Base-by-base conservation (phyloP, 1,284 basidiomycete species). In the Afroboletus lepidellus region DNA sequence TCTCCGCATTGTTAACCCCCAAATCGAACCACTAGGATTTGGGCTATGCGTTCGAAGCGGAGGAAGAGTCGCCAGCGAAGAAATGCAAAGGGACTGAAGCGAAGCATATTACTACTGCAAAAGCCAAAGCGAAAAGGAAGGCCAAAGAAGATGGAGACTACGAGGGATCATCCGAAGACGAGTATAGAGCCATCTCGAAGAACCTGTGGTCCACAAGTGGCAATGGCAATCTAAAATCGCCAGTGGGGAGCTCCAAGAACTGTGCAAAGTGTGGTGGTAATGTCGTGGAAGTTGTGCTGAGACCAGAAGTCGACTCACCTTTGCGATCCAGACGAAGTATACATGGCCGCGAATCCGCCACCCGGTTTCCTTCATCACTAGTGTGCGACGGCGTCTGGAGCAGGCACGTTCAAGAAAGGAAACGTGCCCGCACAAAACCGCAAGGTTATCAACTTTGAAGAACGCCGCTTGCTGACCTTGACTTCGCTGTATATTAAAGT, bases 181-280 rank as follows among this genome's bases (percentile, higher is more conserved):
- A 77, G 34, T 80, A 84, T 60, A 84, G 74, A 13, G 81, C 84
- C 3, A 67, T 86, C 23, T 84, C 86, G 8, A 84, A 76, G 64
- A 56, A 30, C 20, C 6, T 67, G 38, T 55, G 66, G 62, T 70
- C 74, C 9, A 68, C 77, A 65, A 76, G 76, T 69, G 71, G 73
- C 24, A 74, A 67, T 30, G 66, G 72, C 11, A 62, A 68, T 2
- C 66, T 74, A 0, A 85, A 87, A 54, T 90, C 89, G 3, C 75
- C 84, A 1, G 78, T 88, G 1, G 96, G 94, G 0, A 86, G 84
- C 61, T 90, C 95, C 53, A 86, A 87, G 61, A 76, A 79, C 16
- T 99, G 96, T 63, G 89, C 84, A 2, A 81, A 81, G 55, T 99
- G 96, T 70, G 77, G 89, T 96, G 60, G 92, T 97, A 55, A 76